Evolutionary conservation across 2,329 filamentous ascomycete species (phyloP).

Genomic region (Ceratocystis lukuohia): DNA sequence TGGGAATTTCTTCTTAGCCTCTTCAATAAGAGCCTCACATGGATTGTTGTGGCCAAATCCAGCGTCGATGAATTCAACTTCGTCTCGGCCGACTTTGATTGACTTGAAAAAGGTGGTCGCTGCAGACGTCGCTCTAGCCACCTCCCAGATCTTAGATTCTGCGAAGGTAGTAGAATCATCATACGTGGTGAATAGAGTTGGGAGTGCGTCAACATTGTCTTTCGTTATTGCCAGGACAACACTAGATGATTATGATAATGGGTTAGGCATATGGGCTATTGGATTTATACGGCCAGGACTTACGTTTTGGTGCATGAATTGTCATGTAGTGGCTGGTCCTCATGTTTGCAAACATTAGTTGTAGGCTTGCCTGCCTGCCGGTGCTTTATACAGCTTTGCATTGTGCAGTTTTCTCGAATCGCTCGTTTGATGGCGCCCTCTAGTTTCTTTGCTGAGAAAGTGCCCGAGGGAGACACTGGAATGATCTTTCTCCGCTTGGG

Average conservation of each 20-base stretch:
- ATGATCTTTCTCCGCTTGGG: neutral
- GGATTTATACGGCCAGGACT: neutral
- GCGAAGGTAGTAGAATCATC: slow-evolving; percentile 21
- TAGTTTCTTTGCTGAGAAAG: neutral
- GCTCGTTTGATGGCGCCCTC: neutral
- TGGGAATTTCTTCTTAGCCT: slow-evolving; percentile 24
- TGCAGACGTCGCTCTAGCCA: slow-evolving; percentile 24
- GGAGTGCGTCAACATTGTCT: slow-evolving; percentile 14
- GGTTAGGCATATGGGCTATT: neutral
- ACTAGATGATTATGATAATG: neutral
- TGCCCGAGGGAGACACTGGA: neutral
- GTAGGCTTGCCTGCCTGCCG: neutral
- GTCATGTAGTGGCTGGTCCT: neutral
- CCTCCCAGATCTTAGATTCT: slow-evolving; percentile 2
- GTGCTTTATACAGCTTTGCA: neutral
- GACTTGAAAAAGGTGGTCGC: slow-evolving; percentile 25
- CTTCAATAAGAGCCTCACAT: slow-evolving; percentile 24
- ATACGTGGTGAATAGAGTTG: slow-evolving; percentile 24
- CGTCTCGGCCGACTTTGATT: slow-evolving; percentile 23
- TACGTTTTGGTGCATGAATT: neutral
- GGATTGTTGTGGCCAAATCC: slow-evolving; percentile 27
- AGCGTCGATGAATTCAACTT: slow-evolving; percentile 25
- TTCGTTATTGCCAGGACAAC: neutral
- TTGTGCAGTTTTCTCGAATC: neutral
- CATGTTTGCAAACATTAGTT: neutral